These are phyloP conservation scores for Rhodotorula sp. DNA, from an alignment of 1,284 basidiomycete genomes.

Conservation along the genomic window DNA sequence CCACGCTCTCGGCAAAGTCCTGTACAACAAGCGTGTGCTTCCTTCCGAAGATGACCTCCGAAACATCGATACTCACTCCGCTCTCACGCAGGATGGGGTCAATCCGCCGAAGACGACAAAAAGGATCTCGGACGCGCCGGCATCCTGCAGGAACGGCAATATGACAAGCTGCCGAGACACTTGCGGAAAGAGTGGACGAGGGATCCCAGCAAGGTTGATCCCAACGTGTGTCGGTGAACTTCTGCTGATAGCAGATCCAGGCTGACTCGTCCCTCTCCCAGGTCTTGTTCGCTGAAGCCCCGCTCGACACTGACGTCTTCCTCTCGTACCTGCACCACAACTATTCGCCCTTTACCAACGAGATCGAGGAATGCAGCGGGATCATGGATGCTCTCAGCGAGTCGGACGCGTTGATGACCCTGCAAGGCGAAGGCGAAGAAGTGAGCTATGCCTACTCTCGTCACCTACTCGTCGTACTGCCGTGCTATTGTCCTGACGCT, in stretches of 20 bases:
- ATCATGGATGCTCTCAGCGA: conserved; percentile 76
- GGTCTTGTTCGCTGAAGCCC: conserved; percentile 77
- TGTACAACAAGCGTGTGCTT: conserved; percentile 86
- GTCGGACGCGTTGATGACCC: conserved; percentile 63
- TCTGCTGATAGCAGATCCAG: no score
- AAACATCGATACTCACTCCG: not conserved
- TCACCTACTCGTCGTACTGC: no score
- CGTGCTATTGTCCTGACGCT: not conserved
- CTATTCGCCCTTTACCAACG: conserved; percentile 75
- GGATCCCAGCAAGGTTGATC: conserved; percentile 66
- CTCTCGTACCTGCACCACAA: conserved; percentile 92
- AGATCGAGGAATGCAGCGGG: conserved; percentile 70
- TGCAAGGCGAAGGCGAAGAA: conserved; percentile 57
- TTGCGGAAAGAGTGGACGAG: conserved; percentile 34
- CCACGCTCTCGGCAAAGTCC: conserved; percentile 85
- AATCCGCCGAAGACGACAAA: conserved; percentile 44
- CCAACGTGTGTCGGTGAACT: conserved; percentile 61
- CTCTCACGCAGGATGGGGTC: conserved; percentile 43
- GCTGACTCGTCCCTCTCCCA: conserved; percentile 46
- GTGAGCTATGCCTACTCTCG: conserved; percentile 53
- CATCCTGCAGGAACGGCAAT: conserved; percentile 26
- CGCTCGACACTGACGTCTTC: conserved; percentile 84
- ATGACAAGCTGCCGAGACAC: conserved; percentile 39
- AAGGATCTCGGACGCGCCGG: conserved; percentile 42
- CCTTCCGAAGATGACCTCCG: not conserved